A percentile compares a stretch with the other conserved stretches of the same genome.
Conservation (phyloP, 2,329 filamentous ascomycete species). For the Tolypocladium inflatum region DNA sequence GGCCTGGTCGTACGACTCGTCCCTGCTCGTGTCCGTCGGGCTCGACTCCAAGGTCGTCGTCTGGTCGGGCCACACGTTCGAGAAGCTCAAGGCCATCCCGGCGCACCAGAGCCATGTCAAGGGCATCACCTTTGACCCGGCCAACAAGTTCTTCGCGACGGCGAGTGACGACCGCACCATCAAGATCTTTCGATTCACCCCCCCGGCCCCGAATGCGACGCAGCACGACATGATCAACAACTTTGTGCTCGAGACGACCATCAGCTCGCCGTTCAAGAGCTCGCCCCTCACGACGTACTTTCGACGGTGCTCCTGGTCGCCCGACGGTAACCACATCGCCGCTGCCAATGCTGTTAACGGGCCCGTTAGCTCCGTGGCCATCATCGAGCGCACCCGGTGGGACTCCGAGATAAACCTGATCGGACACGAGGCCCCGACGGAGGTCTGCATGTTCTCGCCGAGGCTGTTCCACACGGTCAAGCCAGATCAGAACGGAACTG, state of each 20-base stretch:
- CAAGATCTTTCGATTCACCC: constrained; percentile 91
- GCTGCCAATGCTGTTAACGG: constrained; percentile 96
- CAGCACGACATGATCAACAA: constrained; percentile 95
- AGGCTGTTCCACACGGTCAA: constrained; percentile 72
- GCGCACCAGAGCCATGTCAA: constrained; percentile 97
- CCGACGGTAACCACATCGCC: constrained; percentile 93
- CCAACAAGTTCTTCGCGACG: constrained; percentile 98
- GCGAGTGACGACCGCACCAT: constrained; percentile 95
- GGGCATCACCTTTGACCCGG: constrained; percentile 95
- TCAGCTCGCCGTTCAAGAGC: constrained; percentile 75
- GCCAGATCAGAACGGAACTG: constrained; percentile 43
- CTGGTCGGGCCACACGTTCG: constrained; percentile 96
- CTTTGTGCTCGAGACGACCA: constrained; percentile 89
- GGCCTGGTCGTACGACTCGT: constrained; percentile 94
- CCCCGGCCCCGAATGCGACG: constrained; percentile 81
- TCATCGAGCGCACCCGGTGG: constrained; percentile 87
- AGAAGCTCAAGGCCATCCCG: constrained; percentile 89
- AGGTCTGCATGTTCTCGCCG: constrained; percentile 95
- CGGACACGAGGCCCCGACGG: constrained; percentile 91
- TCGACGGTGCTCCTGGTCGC: constrained; percentile 91
- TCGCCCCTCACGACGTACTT: constrained; percentile 97
- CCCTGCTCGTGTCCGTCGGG: constrained; percentile 89
- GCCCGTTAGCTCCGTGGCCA: constrained; percentile 92
- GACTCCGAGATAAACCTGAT: constrained; percentile 96
- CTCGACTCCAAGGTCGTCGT: constrained; percentile 96